These are phyloP conservation scores for Rhodotorula sp. DNA, from an alignment of 1,284 basidiomycete species.

Conservation along the genomic window DNA sequence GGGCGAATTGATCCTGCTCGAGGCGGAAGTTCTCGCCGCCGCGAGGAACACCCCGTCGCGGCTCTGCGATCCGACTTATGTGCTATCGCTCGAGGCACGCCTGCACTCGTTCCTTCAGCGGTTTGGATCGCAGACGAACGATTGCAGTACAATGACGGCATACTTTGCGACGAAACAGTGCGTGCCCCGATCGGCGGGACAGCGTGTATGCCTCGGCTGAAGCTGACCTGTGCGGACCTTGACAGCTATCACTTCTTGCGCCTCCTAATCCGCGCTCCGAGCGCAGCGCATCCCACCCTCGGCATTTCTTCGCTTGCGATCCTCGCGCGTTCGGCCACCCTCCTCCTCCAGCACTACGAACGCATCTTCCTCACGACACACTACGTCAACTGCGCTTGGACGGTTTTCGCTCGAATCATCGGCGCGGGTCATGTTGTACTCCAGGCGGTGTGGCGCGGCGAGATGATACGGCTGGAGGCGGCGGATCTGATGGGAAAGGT, in stretches of 20 bases:
- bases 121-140: neutral
- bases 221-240: neutral
- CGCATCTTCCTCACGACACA: constrained; percentile 1
- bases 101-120: constrained; percentile 5
- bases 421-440: constrained; percentile 14
- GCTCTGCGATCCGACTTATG: neutral
- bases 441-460: constrained; percentile 8
- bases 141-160: constrained; percentile 3
- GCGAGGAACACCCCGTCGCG: neutral
- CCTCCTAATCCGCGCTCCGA: constrained; percentile 4
- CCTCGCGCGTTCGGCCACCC: constrained; percentile 8
- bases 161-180: constrained; percentile 12
- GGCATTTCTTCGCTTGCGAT: constrained; percentile 2
- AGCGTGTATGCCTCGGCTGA: neutral
- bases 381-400: constrained; percentile 13
- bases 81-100: neutral
- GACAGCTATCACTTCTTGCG: constrained; percentile 5
- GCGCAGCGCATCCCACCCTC: neutral
- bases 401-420: constrained; percentile 13
- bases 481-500: constrained; percentile 7
- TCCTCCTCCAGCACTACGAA: constrained; percentile 8
- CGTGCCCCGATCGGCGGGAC: neutral
- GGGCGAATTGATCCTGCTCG: constrained; percentile 5
- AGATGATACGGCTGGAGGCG: constrained; percentile 2
- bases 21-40: neutral